A percentile compares a stretch with the other conserved stretches of the same genome.
Conservation (phyloP, 805 yeast species). For the Lipomyces mesembrius region DNA sequence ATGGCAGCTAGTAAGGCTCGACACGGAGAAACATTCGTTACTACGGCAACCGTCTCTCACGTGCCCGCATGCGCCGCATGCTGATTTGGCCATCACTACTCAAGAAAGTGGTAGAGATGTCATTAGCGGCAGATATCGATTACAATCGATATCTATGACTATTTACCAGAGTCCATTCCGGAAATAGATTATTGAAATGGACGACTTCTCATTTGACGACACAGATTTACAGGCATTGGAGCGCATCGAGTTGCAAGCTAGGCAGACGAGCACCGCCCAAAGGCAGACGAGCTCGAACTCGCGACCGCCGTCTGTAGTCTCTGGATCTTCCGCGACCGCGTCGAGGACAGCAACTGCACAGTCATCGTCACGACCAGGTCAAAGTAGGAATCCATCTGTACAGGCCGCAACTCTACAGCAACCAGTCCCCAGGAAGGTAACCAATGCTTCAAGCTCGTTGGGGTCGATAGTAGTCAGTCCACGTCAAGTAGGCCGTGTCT, state of each 20-base stretch:
- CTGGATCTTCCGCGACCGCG: not conserved
- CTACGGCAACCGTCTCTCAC: not conserved
- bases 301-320: not conserved
- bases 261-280: not conserved
- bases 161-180: not conserved
- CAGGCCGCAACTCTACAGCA: constrained; percentile 18
- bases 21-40: not conserved
- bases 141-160: not conserved
- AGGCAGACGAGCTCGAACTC: not conserved
- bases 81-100: not conserved
- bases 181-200: not conserved
- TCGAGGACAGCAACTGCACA: not conserved
- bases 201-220: constrained; percentile 8
- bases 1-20: not conserved
- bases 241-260: not conserved
- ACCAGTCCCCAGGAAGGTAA: constrained; percentile 29
- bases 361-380: not conserved
- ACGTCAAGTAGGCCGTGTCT: constrained; percentile 28
- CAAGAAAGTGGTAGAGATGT: not conserved
- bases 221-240: constrained; percentile 6
- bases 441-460: constrained; percentile 8
- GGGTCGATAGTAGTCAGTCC: constrained; percentile 34
- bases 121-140: too few species aligned
- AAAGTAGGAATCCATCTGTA: constrained; percentile 4
- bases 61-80: not conserved